Percentiles rank a stretch among this genome's conserved stretches.
Evolutionary conservation across 495 filamentous ascomycete species (phyloP).

Genomic region (Podospora bellae-mahoneyi): DNA sequence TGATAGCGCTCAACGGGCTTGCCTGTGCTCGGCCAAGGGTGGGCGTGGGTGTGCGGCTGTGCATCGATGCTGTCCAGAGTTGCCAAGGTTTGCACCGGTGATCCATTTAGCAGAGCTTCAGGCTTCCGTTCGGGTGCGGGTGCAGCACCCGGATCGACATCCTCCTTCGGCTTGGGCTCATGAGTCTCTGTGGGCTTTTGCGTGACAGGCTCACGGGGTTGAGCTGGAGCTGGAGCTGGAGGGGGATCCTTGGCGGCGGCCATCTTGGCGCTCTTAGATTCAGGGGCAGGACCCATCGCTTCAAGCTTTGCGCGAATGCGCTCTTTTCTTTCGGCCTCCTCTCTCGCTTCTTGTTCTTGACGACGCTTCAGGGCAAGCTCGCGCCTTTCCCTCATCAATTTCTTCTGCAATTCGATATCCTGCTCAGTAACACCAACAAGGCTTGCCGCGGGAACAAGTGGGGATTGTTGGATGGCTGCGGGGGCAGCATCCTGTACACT

Average conservation of each 20-base stretch:
- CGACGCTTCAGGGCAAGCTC: constrained; percentile 74
- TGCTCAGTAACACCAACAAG: constrained; percentile 47
- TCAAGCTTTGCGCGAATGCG: constrained; percentile 81
- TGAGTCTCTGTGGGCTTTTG: constrained; percentile 19
- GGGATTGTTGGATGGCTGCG: constrained; percentile 19
- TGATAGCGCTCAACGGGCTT: constrained; percentile 36
- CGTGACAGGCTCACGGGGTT: constrained; percentile 30
- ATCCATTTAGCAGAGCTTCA: constrained; percentile 19
- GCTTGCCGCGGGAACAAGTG: constrained; percentile 25
- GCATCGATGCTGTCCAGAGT: constrained; percentile 20
- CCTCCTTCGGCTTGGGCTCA: constrained; percentile 13
- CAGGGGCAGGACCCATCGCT: constrained; percentile 65
- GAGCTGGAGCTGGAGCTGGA: constrained; percentile 39
- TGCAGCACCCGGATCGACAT: constrained; percentile 12
- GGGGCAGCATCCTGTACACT: constrained; percentile 34
- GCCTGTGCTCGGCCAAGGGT: constrained; percentile 24
- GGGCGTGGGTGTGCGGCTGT: constrained; percentile 21
- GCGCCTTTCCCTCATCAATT: constrained; percentile 78
- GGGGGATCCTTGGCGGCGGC: constrained; percentile 39
- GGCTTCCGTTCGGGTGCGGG: constrained; percentile 15
- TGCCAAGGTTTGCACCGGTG: constrained; percentile 14
- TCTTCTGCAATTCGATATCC: constrained; percentile 66
- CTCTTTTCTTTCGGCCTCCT: constrained; percentile 76
- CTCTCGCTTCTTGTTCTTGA: constrained; percentile 73
- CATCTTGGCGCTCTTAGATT: constrained; percentile 56